phyloP scores from a whole-genome alignment of 148 eudicot species.

The Silene latifolia region DNA sequence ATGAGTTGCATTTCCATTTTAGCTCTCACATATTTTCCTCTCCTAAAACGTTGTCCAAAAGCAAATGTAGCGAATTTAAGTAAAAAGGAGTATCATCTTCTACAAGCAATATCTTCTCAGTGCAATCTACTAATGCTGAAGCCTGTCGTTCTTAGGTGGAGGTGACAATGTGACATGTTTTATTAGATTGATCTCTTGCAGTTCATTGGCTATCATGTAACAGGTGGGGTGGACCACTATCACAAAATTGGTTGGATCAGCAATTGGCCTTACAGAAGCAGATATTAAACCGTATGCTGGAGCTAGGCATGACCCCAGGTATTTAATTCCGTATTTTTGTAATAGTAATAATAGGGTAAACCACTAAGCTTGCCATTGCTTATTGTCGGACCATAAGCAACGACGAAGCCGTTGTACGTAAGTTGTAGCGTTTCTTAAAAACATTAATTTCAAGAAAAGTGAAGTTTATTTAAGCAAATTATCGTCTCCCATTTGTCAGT shows the following conservation, averaged over 20 bases:
- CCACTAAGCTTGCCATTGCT: neutral
- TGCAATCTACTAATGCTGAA: neutral
- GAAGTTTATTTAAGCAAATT: neutral
- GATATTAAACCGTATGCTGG: slow-evolving; percentile 79
- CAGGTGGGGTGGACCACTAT: slow-evolving; percentile 99
- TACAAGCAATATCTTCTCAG: slow-evolving; percentile 3
- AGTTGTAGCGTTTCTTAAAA: neutral
- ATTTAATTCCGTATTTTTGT: slow-evolving; percentile 11
- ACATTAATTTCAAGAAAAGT: slow-evolving; percentile 2
- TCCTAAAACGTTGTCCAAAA: too few relatives aligned
- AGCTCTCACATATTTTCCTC: too few relatives aligned
- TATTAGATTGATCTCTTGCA: neutral
- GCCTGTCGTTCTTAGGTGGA: neutral
- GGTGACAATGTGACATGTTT: slow-evolving; percentile 3
- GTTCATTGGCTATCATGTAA: slow-evolving; percentile 14
- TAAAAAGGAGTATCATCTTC: neutral
- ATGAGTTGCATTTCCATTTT: too few relatives aligned
- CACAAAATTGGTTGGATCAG: slow-evolving; percentile 86
- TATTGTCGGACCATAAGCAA: neutral
- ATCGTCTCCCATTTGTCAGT: neutral
- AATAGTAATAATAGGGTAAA: neutral
- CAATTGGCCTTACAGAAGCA: slow-evolving; percentile 78
- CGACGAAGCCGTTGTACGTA: neutral
- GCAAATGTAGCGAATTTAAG: neutral
- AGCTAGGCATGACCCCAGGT: slow-evolving; percentile 99